These are phyloP conservation scores for Neoarthrinium moseri DNA, from an alignment of 2,329 filamentous ascomycete species.

Conservation along the genomic window DNA sequence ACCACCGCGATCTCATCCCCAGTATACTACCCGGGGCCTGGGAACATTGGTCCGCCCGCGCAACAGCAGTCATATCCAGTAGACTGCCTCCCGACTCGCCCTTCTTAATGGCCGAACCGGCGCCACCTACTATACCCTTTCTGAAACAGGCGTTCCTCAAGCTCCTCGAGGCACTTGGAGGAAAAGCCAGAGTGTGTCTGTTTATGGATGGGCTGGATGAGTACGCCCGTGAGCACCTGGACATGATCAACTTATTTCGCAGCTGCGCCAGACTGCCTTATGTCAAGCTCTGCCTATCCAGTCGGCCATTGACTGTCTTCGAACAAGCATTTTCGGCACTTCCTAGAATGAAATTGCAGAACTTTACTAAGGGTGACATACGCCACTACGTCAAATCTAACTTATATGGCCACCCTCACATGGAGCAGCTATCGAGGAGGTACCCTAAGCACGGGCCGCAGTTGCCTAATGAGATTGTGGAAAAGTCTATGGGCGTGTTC, in stretches of 20 bases:
- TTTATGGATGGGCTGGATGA: neutral
- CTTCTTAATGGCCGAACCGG: neutral
- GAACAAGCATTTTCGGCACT: neutral
- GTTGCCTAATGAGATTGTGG: neutral
- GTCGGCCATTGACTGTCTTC: constrained; percentile 1
- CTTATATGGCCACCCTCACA: neutral
- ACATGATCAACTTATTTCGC: neutral
- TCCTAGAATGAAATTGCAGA: neutral
- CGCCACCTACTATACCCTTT: neutral
- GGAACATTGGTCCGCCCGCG: neutral
- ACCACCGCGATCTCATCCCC: neutral
- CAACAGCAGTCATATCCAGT: neutral
- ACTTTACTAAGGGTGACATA: neutral
- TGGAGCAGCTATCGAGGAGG: neutral
- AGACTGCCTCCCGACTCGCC: neutral
- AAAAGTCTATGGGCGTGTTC: constrained; percentile 3
- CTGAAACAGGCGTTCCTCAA: neutral
- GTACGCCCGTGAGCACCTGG: neutral
- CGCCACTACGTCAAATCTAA: neutral
- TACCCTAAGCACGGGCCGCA: neutral
- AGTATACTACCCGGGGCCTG: neutral
- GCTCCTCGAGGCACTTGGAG: neutral
- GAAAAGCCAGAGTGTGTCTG: neutral
- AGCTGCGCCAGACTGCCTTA: neutral
- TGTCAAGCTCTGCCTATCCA: constrained; percentile 1